phyloP scores from a whole-genome alignment of 495 filamentous ascomycete genomes.

The Aspergillus bertholletiae region DNA sequence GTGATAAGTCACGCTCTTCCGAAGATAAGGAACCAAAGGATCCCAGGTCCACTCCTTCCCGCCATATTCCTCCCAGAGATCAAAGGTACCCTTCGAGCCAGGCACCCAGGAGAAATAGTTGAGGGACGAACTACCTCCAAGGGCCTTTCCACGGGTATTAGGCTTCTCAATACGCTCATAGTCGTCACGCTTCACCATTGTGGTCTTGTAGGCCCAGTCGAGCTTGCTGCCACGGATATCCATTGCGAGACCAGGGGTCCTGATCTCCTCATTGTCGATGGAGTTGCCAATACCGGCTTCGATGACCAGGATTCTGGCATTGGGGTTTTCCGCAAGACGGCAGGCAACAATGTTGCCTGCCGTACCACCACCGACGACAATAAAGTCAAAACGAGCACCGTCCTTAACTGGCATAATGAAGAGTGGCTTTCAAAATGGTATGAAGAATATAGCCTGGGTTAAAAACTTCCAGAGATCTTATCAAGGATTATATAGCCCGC shows the following conservation, averaged over 20 bases:
- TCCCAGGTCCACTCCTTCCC: conserved; percentile 58
- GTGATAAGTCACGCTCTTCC: conserved; percentile 54
- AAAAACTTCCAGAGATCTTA: no score
- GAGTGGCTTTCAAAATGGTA: no score
- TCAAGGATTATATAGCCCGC: no score
- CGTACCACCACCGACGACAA: conserved; percentile 53
- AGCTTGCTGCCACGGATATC: conserved; percentile 40
- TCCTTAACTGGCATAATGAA: no score
- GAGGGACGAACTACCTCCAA: conserved; percentile 48
- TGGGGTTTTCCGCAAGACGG: conserved; percentile 54
- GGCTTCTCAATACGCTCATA: conserved; percentile 62
- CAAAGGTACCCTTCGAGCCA: conserved; percentile 51
- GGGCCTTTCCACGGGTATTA: conserved; percentile 52
- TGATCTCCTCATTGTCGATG: conserved; percentile 36
- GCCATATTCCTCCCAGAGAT: conserved; percentile 55
- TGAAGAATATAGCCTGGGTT: no score
- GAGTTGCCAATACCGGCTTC: conserved; percentile 48
- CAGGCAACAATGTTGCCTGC: conserved; percentile 56
- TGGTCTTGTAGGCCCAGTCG: conserved; percentile 64
- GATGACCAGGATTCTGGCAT: conserved; percentile 49
- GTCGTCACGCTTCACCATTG: conserved; percentile 58
- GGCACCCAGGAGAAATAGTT: conserved; percentile 60
- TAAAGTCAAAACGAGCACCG: no score
- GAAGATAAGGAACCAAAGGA: conserved; percentile 46
- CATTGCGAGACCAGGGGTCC: conserved; percentile 41